Percentiles rank a stretch among this genome's conserved stretches.
These are phyloP conservation scores for Rhizodiscina lignyota DNA, from an alignment of 495 filamentous ascomycete species.

Conservation along the genomic window DNA sequence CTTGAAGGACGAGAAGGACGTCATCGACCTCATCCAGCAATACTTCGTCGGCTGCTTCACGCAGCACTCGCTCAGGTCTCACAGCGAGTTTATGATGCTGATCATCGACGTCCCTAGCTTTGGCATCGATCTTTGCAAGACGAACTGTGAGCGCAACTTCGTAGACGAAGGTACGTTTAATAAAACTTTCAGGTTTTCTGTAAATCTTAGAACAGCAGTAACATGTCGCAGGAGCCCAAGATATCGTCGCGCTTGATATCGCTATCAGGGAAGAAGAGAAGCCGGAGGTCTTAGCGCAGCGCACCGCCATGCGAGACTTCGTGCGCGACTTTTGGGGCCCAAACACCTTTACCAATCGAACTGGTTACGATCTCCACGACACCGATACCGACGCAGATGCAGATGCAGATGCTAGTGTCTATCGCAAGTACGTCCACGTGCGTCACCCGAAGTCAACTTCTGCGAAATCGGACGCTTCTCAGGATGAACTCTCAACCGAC, in stretches of 20 bases:
- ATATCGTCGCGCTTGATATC: constrained; percentile 7
- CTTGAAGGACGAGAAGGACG: constrained; percentile 5
- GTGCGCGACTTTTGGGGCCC: background rate
- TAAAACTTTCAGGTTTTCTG: background rate
- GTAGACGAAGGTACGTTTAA: constrained; percentile 16
- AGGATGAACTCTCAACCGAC: too few relatives aligned
- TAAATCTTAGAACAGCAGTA: background rate
- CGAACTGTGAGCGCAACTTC: constrained; percentile 11
- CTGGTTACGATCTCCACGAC: too few relatives aligned
- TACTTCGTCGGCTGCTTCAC: constrained; percentile 19
- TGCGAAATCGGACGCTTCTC: too few relatives aligned
- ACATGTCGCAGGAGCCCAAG: constrained; percentile 3
- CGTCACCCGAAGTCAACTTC: too few relatives aligned
- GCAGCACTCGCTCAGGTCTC: constrained; percentile 11
- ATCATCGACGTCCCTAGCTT: constrained; percentile 13
- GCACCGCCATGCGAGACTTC: too few relatives aligned
- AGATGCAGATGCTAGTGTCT: too few relatives aligned
- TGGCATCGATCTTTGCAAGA: constrained; percentile 15
- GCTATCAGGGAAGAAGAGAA: too few relatives aligned
- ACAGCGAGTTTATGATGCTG: constrained; percentile 11
- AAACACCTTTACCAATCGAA: constrained; percentile 4
- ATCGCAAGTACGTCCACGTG: too few relatives aligned
- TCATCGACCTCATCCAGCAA: constrained; percentile 16
- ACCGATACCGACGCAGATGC: too few relatives aligned
- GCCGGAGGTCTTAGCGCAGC: too few relatives aligned